Conservation (phyloP, 164 flowering plant species). For the Nymphaea colorata region DNA sequence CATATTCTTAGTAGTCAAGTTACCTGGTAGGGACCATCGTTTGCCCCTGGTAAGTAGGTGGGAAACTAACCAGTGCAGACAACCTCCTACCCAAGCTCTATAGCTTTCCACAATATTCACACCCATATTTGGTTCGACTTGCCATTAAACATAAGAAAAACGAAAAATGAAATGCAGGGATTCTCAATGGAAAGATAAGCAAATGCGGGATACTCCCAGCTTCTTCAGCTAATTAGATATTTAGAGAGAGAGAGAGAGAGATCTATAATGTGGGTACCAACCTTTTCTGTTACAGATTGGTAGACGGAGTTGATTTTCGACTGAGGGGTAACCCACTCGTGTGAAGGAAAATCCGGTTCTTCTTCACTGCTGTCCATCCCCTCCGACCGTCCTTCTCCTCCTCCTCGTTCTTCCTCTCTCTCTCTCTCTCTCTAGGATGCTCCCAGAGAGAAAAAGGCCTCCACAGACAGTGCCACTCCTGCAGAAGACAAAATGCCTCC, state of each 20-base stretch:
- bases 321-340: slow-evolving; percentile 81
- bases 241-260: background rate
- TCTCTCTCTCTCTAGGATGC: slow-evolving; percentile 1
- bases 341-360: slow-evolving; percentile 78
- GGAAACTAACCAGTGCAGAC: no score
- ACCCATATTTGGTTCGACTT: no score
- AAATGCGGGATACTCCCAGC: no score
- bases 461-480: no score
- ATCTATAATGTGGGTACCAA: slow-evolving; percentile 6
- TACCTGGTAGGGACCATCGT: no score
- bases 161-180: background rate
- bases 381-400: slow-evolving; percentile 6
- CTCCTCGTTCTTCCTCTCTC: background rate
- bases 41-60: no score
- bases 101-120: no score
- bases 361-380: slow-evolving; percentile 89
- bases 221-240: background rate
- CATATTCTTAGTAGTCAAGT: no score
- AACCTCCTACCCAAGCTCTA: no score
- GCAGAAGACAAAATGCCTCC: no score
- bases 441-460: background rate
- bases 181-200: no score
- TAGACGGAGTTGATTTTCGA: slow-evolving; percentile 69
- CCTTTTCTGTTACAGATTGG: slow-evolving; percentile 85
- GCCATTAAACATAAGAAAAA: no score